These are phyloP conservation scores for Gypsophila paniculata DNA, from an alignment of 179 eudicot genomes.

Conservation along the genomic window DNA sequence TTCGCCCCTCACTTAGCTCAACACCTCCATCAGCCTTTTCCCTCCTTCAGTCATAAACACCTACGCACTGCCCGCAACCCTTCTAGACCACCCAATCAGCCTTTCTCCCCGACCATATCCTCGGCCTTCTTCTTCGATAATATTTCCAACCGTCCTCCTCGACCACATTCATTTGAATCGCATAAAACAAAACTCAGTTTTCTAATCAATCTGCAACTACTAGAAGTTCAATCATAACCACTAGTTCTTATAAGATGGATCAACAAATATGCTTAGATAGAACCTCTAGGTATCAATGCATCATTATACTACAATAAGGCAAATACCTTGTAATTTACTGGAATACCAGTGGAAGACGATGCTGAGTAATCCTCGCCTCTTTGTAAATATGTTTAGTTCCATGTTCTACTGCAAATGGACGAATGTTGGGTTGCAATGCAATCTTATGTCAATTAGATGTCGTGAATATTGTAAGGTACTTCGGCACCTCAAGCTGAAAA, in stretches of 20 bases:
- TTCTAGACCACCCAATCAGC: background rate
- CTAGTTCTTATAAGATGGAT: background rate
- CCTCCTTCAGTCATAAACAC: too few species aligned
- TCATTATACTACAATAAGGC: conserved; percentile 10
- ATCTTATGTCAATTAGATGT: conserved; percentile 55
- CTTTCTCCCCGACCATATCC: background rate
- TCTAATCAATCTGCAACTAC: background rate
- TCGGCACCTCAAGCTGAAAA: conserved; percentile 93
- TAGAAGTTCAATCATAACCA: background rate
- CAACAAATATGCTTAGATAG: background rate
- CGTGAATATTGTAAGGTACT: conserved; percentile 56
- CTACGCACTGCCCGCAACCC: too few species aligned
- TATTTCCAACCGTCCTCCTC: background rate
- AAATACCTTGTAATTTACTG: conserved; percentile 88
- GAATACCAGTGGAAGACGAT: conserved; percentile 88
- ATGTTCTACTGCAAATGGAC: conserved; percentile 37
- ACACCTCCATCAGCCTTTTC: too few species aligned
- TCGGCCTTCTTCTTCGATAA: background rate
- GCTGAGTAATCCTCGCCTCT: conserved; percentile 83
- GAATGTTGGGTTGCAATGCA: conserved; percentile 56
- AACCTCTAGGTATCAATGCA: background rate
- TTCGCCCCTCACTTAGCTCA: too few species aligned
- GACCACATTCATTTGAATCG: background rate
- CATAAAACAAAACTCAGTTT: background rate
- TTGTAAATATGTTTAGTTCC: conserved; percentile 49